These are phyloP conservation scores for Benincasa hispida DNA, from an alignment of 306 rosid genomes.

Conservation along the genomic window DNA sequence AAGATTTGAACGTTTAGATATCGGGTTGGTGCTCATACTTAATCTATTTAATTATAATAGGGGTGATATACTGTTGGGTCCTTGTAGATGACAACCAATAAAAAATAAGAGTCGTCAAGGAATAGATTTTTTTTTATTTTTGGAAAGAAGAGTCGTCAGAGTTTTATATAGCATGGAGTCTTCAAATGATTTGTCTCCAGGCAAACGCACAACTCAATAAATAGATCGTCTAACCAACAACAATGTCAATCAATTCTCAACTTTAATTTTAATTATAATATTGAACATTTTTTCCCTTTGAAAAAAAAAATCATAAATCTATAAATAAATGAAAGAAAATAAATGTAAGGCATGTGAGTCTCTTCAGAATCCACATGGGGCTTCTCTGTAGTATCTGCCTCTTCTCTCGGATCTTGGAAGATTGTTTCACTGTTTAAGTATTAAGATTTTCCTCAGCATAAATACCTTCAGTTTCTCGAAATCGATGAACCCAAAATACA, in stretches of 20 bases:
- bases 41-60: not conserved
- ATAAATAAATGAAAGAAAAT: not conserved
- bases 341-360: conserved; percentile 3
- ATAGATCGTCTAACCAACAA: conserved; percentile 1
- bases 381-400: not conserved
- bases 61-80: not conserved
- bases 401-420: conserved; percentile 7
- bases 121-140: no score
- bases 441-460: not conserved
- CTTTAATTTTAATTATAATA: not conserved
- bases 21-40: no score
- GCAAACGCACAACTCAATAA: conserved; percentile 3
- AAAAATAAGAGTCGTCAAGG: no score
- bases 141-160: not conserved
- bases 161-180: not conserved
- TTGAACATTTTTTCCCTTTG: not conserved
- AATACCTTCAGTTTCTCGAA: conserved; percentile 2
- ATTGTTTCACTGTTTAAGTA: not conserved
- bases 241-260: not conserved
- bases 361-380: conserved; percentile 5
- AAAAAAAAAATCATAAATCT: not conserved
- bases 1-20: no score
- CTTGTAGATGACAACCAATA: not conserved
- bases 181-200: not conserved
- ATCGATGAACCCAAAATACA: not conserved